Conservation (phyloP, 768 basidiomycete genomes). For the Leccinellum albellum region DNA sequence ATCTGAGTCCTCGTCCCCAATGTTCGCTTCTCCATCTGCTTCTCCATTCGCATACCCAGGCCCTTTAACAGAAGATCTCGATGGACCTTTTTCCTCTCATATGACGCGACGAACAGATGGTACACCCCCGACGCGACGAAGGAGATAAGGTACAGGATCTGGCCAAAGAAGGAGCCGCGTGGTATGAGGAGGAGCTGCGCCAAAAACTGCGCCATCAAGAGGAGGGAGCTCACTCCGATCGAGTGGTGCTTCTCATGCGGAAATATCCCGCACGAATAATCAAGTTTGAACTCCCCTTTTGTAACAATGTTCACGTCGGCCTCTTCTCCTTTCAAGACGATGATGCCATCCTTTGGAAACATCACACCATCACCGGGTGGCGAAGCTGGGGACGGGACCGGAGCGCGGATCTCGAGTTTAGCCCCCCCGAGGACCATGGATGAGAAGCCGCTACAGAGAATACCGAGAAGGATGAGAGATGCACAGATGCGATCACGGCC, state of each 20-base stretch:
- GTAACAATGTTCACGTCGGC: conserved; percentile 27
- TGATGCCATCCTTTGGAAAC: conserved; percentile 12
- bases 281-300: conserved; percentile 31
- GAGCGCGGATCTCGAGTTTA: conserved; percentile 18
- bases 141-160: conserved; percentile 28
- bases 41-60: conserved; percentile 6
- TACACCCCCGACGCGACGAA: conserved; percentile 31
- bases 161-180: conserved; percentile 30
- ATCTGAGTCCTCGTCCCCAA: conserved; percentile 27
- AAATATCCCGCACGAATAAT: conserved; percentile 12
- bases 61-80: conserved; percentile 12
- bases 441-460: conserved; percentile 30
- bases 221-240: conserved; percentile 24
- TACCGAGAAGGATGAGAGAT: conserved; percentile 30
- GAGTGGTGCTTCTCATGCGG: conserved; percentile 2
- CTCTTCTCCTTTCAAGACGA: conserved; percentile 30
- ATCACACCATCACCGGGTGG: conserved; percentile 33
- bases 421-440: conserved; percentile 28
- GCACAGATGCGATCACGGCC: conserved; percentile 24
- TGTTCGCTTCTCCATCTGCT: conserved; percentile 10
- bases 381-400: conserved; percentile 20
- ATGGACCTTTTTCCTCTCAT: conserved; percentile 29
- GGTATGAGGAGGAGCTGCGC: conserved; percentile 31
- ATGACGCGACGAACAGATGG: conserved; percentile 28
- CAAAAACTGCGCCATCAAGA: conserved; percentile 29